Evolutionary conservation across 73 alveolate species (phyloP).

Genomic region (Paramecium primaurelia): DNA sequence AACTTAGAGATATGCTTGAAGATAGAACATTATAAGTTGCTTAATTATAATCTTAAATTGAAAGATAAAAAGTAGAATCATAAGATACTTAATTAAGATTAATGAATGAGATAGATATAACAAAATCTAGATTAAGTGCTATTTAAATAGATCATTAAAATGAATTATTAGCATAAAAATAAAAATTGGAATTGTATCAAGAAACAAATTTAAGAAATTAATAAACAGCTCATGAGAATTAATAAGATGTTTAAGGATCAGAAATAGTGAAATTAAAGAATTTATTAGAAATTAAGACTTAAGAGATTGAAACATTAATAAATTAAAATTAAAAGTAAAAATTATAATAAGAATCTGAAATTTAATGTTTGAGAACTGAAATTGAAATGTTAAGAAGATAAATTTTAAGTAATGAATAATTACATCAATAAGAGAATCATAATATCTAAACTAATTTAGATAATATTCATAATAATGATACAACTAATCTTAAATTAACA

Average conservation of each 20-base stretch:
- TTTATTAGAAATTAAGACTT: slow-evolving; percentile 12
- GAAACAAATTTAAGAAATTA: slow-evolving; percentile 1
- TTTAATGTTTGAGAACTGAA: neutral
- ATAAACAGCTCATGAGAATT: slow-evolving; percentile 25
- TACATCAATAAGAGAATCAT: slow-evolving; percentile 33
- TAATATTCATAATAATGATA: slow-evolving; percentile 29
- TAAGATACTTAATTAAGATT: slow-evolving; percentile 22
- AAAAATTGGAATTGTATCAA: slow-evolving; percentile 14
- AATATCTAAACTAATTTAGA: neutral
- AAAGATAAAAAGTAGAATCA: slow-evolving; percentile 8
- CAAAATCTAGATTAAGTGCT: slow-evolving; percentile 29
- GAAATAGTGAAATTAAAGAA: neutral
- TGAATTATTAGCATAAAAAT: neutral
- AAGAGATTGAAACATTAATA: neutral
- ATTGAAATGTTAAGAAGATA: slow-evolving; percentile 24
- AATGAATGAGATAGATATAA: slow-evolving; percentile 20
- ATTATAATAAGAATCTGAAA: neutral
- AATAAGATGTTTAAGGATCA: neutral
- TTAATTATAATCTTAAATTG: neutral
- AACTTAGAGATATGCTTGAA: slow-evolving; percentile 36
- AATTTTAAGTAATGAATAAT: slow-evolving; percentile 5
- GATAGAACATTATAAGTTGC: slow-evolving; percentile 15
- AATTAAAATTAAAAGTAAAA: neutral
- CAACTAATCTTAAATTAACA: neutral
- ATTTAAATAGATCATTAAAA: slow-evolving; percentile 19